Percentiles rank a stretch among this genome's conserved stretches.
phyloP scores from a whole-genome alignment of 129 eudicot genomes.

The Silybum marianum region DNA sequence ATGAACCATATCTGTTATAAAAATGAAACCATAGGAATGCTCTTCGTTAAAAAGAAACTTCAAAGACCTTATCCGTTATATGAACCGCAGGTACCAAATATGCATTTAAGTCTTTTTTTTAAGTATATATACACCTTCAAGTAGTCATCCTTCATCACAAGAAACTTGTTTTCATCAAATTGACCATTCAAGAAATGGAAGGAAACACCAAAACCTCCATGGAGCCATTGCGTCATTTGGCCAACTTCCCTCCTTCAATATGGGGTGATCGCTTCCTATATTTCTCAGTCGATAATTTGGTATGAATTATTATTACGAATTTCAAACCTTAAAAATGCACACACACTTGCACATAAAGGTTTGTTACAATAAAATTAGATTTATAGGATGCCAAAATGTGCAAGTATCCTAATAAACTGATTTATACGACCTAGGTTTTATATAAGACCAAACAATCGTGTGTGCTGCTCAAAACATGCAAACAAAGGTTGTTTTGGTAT shows the following conservation, averaged over 20 bases:
- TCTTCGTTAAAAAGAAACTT: too few relatives aligned
- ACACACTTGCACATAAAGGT: neutral
- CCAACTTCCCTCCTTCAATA: constrained; percentile 2
- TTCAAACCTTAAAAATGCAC: neutral
- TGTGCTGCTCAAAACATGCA: neutral
- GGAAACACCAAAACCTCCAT: neutral
- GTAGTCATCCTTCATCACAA: too few relatives aligned
- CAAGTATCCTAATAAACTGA: too few relatives aligned
- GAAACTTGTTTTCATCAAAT: too few relatives aligned
- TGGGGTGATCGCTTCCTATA: constrained; percentile 1
- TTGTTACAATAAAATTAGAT: too few relatives aligned
- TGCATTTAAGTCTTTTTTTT: too few relatives aligned
- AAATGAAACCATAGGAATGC: too few relatives aligned
- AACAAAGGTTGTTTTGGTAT: neutral
- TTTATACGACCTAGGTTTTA: too few relatives aligned
- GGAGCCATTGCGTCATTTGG: neutral
- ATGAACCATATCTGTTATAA: too few relatives aligned
- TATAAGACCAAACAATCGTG: neutral
- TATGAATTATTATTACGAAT: neutral
- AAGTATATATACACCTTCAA: neutral
- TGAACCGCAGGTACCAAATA: too few relatives aligned
- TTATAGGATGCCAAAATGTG: neutral
- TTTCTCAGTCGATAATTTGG: neutral
- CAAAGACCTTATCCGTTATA: too few relatives aligned
- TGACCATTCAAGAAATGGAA: neutral